Percentiles rank a stretch among this genome's conserved stretches.
Conservation (phyloP, 164 flowering plant species). For the Umbellularia californica region DNA sequence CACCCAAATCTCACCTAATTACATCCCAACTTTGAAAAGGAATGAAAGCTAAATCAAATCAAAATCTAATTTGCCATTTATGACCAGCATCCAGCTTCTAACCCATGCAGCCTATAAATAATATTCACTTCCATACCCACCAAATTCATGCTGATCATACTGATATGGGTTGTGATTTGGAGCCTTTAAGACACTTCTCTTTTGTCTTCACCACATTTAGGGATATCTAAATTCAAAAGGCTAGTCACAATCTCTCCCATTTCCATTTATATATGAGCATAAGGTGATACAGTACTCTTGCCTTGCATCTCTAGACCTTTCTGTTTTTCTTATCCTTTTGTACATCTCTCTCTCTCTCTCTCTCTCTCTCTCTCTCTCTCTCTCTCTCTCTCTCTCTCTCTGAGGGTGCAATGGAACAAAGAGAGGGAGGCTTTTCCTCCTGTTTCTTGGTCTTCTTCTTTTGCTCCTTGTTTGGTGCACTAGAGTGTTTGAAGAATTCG, state of each 20-base stretch:
- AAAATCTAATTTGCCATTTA: no score
- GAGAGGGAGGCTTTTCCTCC: neutral
- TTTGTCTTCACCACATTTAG: no score
- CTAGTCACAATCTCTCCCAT: no score
- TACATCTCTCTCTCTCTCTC: neutral
- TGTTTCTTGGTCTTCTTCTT: conserved; percentile 7
- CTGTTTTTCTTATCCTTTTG: no score
- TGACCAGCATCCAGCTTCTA: neutral
- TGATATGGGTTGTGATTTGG: no score
- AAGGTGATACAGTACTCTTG: no score
- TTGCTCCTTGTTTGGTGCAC: conserved; percentile 10
- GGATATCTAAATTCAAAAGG: no score
- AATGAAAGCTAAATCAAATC: neutral
- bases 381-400: neutral
- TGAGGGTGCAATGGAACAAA: neutral
- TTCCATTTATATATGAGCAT: no score
- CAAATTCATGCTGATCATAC: neutral
- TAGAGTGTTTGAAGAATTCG: conserved; percentile 8
- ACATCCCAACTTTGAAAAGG: neutral
- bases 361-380: neutral
- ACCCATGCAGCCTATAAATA: neutral
- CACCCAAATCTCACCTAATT: neutral
- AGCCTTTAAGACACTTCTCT: no score
- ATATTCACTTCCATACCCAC: neutral
- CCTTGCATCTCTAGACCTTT: no score